Percentiles rank a stretch among this genome's conserved stretches.
Evolutionary conservation across 2,329 filamentous ascomycete genomes (phyloP).

Genomic region (Calycina marina): DNA sequence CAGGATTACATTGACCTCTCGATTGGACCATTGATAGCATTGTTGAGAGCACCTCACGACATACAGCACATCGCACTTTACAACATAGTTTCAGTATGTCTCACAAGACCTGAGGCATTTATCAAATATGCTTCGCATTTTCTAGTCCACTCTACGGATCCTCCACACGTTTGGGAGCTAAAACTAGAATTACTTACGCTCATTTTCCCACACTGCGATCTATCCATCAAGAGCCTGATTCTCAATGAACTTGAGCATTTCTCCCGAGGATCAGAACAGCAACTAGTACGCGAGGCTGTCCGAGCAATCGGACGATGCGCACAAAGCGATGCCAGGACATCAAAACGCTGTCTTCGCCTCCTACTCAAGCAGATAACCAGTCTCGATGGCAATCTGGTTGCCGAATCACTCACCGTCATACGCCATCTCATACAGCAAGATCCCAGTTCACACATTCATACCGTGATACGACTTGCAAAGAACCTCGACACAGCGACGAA

Average conservation of each 20-base stretch:
- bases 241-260: constrained; percentile 92
- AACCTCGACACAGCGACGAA: constrained; percentile 82
- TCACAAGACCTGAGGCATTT: constrained; percentile 64
- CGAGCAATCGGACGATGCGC: constrained; percentile 88
- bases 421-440: constrained; percentile 90
- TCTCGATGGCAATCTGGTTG: constrained; percentile 73
- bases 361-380: constrained; percentile 80
- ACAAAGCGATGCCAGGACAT: constrained; percentile 56
- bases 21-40: constrained; percentile 71
- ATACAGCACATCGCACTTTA: constrained; percentile 82
- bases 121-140: constrained; percentile 83
- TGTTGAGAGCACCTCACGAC: constrained; percentile 72
- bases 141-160: constrained; percentile 66
- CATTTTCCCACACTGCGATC: constrained; percentile 70
- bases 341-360: constrained; percentile 66
- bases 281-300: constrained; percentile 76
- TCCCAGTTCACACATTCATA: constrained; percentile 64
- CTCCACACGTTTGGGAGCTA: constrained; percentile 70
- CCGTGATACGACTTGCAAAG: constrained; percentile 77
- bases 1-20: constrained; percentile 58
- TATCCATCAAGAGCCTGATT: constrained; percentile 69
- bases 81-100: constrained; percentile 88
- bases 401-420: constrained; percentile 88
- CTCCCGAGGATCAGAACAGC: constrained; percentile 58
- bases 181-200: constrained; percentile 87